Evolutionary conservation across 768 basidiomycete species (phyloP).

Genomic region (Leccinum olivaceopallidum): DNA sequence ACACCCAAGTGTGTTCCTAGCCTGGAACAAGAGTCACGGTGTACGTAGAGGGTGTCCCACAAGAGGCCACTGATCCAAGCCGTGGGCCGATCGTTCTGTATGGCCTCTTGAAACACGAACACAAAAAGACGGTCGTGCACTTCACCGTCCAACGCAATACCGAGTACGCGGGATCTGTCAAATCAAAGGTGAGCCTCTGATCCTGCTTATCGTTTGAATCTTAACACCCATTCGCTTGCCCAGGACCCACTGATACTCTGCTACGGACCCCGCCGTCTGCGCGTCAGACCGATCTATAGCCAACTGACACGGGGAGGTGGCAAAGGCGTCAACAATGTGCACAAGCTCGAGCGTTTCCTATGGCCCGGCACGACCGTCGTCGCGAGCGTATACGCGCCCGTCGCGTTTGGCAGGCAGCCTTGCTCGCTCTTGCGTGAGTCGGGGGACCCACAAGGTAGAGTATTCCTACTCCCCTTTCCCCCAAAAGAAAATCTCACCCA

Average conservation of each 20-base stretch:
- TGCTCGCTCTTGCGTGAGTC: conserved; percentile 78
- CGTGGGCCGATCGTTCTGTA: conserved; percentile 64
- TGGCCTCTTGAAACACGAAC: conserved; percentile 90
- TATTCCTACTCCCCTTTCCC: neutral
- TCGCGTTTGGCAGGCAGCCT: conserved; percentile 77
- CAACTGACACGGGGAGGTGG: conserved; percentile 90
- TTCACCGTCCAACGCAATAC: conserved; percentile 95
- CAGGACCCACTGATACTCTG: conserved; percentile 89
- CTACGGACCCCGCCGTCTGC: conserved; percentile 83
- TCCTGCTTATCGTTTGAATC: neutral
- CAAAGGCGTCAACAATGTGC: conserved; percentile 92
- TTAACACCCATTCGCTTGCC: neutral
- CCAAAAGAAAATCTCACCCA: neutral
- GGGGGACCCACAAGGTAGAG: conserved; percentile 59
- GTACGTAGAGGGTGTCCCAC: conserved; percentile 73
- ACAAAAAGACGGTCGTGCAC: conserved; percentile 91
- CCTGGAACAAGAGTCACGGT: conserved; percentile 81
- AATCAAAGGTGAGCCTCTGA: conserved; percentile 67
- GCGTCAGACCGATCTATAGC: conserved; percentile 87
- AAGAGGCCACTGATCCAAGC: conserved; percentile 43
- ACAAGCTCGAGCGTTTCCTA: conserved; percentile 93
- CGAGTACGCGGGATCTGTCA: conserved; percentile 84
- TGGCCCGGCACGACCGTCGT: conserved; percentile 80
- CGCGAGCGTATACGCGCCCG: conserved; percentile 87
- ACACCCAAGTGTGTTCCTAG: conserved; percentile 38